Percentiles rank a stretch among this genome's conserved stretches.
Evolutionary conservation across 2,329 filamentous ascomycete species (phyloP).

Genomic region (Trematosphaeria pertusa): DNA sequence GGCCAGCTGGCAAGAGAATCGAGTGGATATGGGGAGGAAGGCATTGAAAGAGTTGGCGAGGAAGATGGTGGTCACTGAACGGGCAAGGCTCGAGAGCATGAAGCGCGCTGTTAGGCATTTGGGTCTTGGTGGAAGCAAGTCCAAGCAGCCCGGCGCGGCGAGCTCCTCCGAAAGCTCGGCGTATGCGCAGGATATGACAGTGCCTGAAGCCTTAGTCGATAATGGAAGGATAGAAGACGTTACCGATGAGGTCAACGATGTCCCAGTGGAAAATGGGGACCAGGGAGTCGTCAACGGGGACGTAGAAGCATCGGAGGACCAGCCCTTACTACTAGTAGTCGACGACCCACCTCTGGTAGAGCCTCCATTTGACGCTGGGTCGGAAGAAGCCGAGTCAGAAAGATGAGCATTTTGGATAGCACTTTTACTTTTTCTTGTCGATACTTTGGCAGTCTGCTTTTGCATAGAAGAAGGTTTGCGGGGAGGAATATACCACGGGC

Average conservation of each 20-base stretch:
- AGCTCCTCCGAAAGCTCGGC: neutral
- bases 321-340: neutral
- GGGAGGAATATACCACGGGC: neutral
- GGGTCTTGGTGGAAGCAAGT: conserved; percentile 17
- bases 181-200: neutral
- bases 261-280: neutral
- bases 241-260: conserved; percentile 18
- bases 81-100: conserved; percentile 79
- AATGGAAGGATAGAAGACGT: conserved; percentile 20
- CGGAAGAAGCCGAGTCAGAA: neutral
- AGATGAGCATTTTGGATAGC: neutral
- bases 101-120: conserved; percentile 74
- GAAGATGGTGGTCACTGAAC: conserved; percentile 81
- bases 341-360: too few species aligned
- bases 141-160: neutral
- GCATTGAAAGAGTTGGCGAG: conserved; percentile 79
- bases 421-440: neutral
- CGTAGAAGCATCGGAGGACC: conserved; percentile 1
- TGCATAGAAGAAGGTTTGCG: neutral
- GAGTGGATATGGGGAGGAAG: conserved; percentile 76
- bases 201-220: conserved; percentile 5
- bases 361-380: neutral
- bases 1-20: conserved; percentile 91
- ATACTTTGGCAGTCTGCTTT: neutral
- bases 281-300: conserved; percentile 20